A percentile compares a stretch with the other conserved stretches of the same genome.
Conservation (phyloP, 129 eudicot genomes). For the Rutidosis leptorrhynchoides region DNA sequence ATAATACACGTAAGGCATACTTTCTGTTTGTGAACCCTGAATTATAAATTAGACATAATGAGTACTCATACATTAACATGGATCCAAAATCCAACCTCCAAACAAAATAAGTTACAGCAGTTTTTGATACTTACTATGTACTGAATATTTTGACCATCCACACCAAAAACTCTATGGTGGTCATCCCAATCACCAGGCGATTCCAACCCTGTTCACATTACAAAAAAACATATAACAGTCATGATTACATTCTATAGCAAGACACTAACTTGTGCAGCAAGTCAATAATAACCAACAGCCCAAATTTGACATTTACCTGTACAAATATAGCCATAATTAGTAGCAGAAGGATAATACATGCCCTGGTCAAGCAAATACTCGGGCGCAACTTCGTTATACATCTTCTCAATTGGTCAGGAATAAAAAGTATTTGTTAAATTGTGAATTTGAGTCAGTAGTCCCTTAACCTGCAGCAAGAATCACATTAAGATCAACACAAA, state of each 20-base stretch:
- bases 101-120: not conserved
- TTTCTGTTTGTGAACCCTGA: slow-evolving; percentile 77
- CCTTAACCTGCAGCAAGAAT: slow-evolving; percentile 47
- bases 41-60: slow-evolving; percentile 3
- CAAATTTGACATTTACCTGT: slow-evolving; percentile 44
- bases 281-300: not conserved
- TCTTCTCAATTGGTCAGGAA: slow-evolving; percentile 48
- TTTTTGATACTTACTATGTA: slow-evolving; percentile 48
- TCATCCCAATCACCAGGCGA: slow-evolving; percentile 82
- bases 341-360: slow-evolving; percentile 64
- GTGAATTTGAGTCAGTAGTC: slow-evolving; percentile 44
- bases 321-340: slow-evolving; percentile 73
- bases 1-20: slow-evolving; percentile 73
- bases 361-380: slow-evolving; percentile 82
- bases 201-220: slow-evolving; percentile 59
- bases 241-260: not conserved
- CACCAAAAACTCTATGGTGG: slow-evolving; percentile 83
- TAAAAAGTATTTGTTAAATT: slow-evolving; percentile 37
- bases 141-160: slow-evolving; percentile 89
- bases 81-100: not conserved
- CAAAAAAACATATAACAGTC: not conserved
- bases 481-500: not conserved
- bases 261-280: not conserved
- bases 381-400: slow-evolving; percentile 72
- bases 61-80: not conserved